Conservation (phyloP, 2,329 filamentous ascomycete genomes). For the Cryphonectria radicalis region DNA sequence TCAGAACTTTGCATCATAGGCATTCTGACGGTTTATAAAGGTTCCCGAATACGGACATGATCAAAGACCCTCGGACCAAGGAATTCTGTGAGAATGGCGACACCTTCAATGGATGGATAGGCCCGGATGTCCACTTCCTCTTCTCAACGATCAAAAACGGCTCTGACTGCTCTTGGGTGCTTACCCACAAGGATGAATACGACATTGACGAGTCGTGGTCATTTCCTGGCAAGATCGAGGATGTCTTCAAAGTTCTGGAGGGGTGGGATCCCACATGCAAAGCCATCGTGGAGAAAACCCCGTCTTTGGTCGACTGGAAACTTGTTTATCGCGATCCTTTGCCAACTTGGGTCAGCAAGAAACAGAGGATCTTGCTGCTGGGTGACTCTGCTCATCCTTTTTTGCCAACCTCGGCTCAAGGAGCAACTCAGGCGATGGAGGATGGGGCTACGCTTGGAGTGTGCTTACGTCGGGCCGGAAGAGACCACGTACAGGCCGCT, state of each 20-base stretch:
- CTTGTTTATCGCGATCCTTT: slow-evolving; percentile 54
- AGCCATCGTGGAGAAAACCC: slow-evolving; percentile 53
- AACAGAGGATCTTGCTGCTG: slow-evolving; percentile 49
- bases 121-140: slow-evolving; percentile 60
- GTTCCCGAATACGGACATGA: slow-evolving; percentile 55
- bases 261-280: slow-evolving; percentile 56
- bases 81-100: slow-evolving; percentile 61
- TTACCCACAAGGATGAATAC: slow-evolving; percentile 58
- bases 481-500: slow-evolving; percentile 43
- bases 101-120: slow-evolving; percentile 63
- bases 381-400: slow-evolving; percentile 57
- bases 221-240: slow-evolving; percentile 55
- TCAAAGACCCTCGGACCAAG: slow-evolving; percentile 54
- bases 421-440: slow-evolving; percentile 55
- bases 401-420: slow-evolving; percentile 52
- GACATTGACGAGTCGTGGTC: slow-evolving; percentile 61
- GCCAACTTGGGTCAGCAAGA: slow-evolving; percentile 53
- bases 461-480: slow-evolving; percentile 45
- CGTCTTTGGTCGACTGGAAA: slow-evolving; percentile 54
- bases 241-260: slow-evolving; percentile 54
- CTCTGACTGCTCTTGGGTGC: slow-evolving; percentile 61
- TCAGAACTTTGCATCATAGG: not conserved
- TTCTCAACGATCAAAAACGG: slow-evolving; percentile 62
- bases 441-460: slow-evolving; percentile 54
- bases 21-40: slow-evolving; percentile 24